Conservation (phyloP, 2,329 filamentous ascomycete genomes). For the Cordyceps cicadae region DNA sequence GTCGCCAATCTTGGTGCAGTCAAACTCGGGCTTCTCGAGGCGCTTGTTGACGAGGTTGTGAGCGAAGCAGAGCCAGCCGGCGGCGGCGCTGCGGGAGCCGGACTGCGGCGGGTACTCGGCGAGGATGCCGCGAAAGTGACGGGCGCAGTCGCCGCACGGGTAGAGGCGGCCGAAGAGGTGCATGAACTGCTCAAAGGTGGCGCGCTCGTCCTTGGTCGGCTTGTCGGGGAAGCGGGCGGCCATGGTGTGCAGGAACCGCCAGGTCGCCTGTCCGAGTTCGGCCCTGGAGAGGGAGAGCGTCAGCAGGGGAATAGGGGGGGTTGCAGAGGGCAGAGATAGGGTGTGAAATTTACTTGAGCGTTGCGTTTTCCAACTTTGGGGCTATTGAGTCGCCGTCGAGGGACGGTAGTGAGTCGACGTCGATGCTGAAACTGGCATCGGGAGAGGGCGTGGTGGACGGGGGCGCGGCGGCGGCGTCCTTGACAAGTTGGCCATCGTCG, state of each 20-base stretch:
- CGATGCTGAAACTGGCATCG: constrained; percentile 23
- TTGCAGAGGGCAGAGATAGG: background rate
- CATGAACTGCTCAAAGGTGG: constrained; percentile 56
- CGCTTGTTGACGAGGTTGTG: constrained; percentile 61
- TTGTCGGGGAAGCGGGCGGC: constrained; percentile 61
- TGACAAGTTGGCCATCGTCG: constrained; percentile 17
- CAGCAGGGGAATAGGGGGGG: background rate
- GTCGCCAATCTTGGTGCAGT: constrained; percentile 60
- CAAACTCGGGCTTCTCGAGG: constrained; percentile 52
- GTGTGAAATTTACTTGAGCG: constrained; percentile 53
- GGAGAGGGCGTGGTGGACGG: constrained; percentile 17
- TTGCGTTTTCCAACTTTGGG: constrained; percentile 75
- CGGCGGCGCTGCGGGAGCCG: constrained; percentile 53
- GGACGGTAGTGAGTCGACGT: constrained; percentile 35
- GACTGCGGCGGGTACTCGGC: constrained; percentile 58
- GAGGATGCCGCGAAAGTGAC: constrained; percentile 57
- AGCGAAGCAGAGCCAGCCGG: constrained; percentile 59
- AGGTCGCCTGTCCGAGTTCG: constrained; percentile 59
- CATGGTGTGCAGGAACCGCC: constrained; percentile 65
- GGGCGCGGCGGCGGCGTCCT: constrained; percentile 16
- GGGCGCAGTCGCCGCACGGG: constrained; percentile 61
- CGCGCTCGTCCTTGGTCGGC: constrained; percentile 53
- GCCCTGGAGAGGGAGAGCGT: constrained; percentile 30
- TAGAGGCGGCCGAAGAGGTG: constrained; percentile 61
- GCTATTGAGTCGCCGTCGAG: constrained; percentile 65